phyloP scores from a whole-genome alignment of 805 yeast species.

The Barnettozyma californica region DNA sequence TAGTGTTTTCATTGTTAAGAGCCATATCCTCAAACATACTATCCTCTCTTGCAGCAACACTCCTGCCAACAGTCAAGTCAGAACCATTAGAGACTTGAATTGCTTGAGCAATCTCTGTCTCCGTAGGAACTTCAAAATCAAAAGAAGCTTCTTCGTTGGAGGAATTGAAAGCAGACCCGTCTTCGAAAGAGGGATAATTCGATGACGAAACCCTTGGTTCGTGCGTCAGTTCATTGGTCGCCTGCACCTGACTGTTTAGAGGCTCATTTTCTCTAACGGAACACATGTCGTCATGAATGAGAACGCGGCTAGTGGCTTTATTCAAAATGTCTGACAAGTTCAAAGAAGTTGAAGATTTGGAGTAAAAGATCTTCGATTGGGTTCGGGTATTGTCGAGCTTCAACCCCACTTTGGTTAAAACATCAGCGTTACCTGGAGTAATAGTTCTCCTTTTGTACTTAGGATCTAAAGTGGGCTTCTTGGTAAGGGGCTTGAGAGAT shows the following conservation, averaged over 20 bases:
- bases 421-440: conserved; percentile 17
- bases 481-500: neutral
- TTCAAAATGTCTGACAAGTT: conserved; percentile 22
- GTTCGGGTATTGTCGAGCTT: conserved; percentile 16
- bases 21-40: conserved; percentile 20
- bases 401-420: conserved; percentile 21
- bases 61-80: conserved; percentile 19
- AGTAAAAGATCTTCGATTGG: conserved; percentile 22
- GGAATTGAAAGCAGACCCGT: conserved; percentile 4
- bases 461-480: conserved; percentile 23
- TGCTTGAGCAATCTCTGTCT: conserved; percentile 23
- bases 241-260: neutral
- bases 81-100: conserved; percentile 25
- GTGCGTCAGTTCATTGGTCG: conserved; percentile 10
- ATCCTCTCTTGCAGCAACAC: conserved; percentile 15
- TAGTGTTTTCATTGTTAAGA: neutral
- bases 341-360: conserved; percentile 25
- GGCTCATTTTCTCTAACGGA: neutral
- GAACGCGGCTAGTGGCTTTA: conserved; percentile 1
- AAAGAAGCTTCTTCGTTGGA: conserved; percentile 20
- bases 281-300: neutral
- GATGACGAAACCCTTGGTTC: conserved; percentile 21
- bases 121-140: conserved; percentile 24
- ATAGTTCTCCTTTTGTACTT: conserved; percentile 15
- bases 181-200: conserved; percentile 19